Evolutionary conservation across 2,329 filamentous ascomycete species (phyloP), one percentile per base, ranked within the genome.

Genomic region (Fusarium oligoseptatum): DNA sequence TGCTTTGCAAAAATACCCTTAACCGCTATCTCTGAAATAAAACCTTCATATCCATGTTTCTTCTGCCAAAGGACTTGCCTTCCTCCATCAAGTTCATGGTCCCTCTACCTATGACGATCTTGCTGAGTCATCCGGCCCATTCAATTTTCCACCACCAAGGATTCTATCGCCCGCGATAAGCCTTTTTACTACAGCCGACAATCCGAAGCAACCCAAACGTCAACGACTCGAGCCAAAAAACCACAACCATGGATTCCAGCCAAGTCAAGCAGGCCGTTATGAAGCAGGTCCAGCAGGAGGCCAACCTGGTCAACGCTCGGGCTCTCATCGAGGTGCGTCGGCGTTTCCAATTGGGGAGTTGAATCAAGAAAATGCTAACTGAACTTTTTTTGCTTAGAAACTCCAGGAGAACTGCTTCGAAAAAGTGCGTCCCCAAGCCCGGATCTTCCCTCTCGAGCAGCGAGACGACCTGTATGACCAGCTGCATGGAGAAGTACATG

Each of bases 401-500:
- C 89, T 95, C 83, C 94, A 95, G 84, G 89, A 93, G 78, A 91
- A 92, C 84, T 96, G 94, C 87, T 96, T 95, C 85, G 90, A 94
- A 56, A 56, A 92, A 91, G 82, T 96, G 94, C 83, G 85, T 95
- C 17, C 87, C 92, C 60, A 91, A 92, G 80, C 92, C 94, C 64
- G 92, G 92, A 67, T 82, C 87, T 60, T 91, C 90, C 64, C 84
- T 95, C 66, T 92, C 91, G 60, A 89, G 88, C 83, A 84, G 88
- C 83, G 94, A 96, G 82, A 87, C 91, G 80, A 87, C 89, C 24
- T 96, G 94, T 85, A 88, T 94, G 80, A 93, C 89, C 22, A 87
- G 89, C 70, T 96, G 94, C 86, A 94, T 95, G 90, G 93, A 95
- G 79, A 95, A 95, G 84, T 96, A 95, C 87, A 94, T 95, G 87